Percentiles rank a stretch among this genome's conserved stretches.
phyloP scores from a whole-genome alignment of 805 yeast genomes.

The Nakazawaea ishiwadae region DNA sequence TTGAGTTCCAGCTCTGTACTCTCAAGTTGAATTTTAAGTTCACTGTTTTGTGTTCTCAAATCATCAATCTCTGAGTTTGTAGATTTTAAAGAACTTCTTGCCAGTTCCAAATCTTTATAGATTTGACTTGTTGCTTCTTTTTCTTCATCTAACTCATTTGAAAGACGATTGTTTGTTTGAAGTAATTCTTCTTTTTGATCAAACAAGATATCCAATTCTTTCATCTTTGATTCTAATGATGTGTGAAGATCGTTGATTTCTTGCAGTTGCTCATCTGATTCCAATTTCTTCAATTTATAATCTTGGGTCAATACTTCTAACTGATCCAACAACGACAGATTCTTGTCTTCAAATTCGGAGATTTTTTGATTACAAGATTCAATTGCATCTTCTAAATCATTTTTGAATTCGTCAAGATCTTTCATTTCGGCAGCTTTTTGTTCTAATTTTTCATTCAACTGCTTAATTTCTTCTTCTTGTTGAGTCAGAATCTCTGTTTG shows the following conservation, averaged over 20 bases:
- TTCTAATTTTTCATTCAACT: slow-evolving; percentile 18
- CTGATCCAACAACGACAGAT: slow-evolving; percentile 11
- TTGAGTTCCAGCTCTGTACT: too few species aligned
- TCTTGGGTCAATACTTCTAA: slow-evolving; percentile 17
- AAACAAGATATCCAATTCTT: slow-evolving; percentile 13
- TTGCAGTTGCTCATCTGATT: slow-evolving; percentile 14
- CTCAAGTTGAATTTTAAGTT: background rate
- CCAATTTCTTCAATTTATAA: slow-evolving; percentile 11
- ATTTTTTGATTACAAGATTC: slow-evolving; percentile 19
- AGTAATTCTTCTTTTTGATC: slow-evolving; percentile 19
- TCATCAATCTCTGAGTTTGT: background rate
- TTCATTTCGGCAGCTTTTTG: slow-evolving; percentile 16
- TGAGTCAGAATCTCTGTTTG: too few species aligned
- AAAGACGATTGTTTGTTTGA: slow-evolving; percentile 22
- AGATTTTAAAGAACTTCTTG: background rate
- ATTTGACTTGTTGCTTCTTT: slow-evolving; percentile 5
- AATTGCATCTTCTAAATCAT: slow-evolving; percentile 9
- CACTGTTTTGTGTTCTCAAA: background rate
- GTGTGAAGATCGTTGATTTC: slow-evolving; percentile 14
- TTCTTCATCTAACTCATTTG: slow-evolving; percentile 14
- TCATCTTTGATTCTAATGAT: slow-evolving; percentile 8
- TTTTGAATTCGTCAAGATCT: slow-evolving; percentile 7
- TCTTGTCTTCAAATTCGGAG: slow-evolving; percentile 21
- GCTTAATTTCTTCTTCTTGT: slow-evolving; percentile 11
- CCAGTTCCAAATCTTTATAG: background rate